A percentile compares a stretch with the other conserved stretches of the same genome.
These are phyloP conservation scores for Cytospora schulzeri DNA, from an alignment of 2,329 filamentous ascomycete genomes.

Conservation along the genomic window DNA sequence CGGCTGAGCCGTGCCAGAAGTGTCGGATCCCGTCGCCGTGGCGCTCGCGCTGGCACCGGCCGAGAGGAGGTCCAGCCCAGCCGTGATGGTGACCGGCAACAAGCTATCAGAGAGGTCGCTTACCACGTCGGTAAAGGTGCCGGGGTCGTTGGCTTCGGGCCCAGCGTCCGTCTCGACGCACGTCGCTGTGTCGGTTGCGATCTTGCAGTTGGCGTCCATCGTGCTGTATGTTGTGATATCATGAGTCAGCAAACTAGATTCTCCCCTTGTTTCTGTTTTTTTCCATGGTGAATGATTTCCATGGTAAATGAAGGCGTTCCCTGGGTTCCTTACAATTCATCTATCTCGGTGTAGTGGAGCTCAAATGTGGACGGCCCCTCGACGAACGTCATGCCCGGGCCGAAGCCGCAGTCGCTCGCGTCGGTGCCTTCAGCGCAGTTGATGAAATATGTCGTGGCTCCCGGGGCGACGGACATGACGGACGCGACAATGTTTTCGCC, in stretches of 20 bases:
- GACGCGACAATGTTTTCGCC: conserved; percentile 24
- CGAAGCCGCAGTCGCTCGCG: conserved; percentile 25
- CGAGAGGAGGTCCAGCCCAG: conserved; percentile 21
- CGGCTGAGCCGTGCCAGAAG: conserved; percentile 13
- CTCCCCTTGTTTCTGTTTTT: too few species aligned
- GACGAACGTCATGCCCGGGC: conserved; percentile 17
- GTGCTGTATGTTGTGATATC: background rate
- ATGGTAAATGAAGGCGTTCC: too few species aligned
- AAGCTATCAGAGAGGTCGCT: conserved; percentile 11
- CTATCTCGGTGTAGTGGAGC: conserved; percentile 14
- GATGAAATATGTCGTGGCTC: conserved; percentile 18
- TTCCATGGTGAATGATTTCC: too few species aligned
- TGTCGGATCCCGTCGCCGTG: conserved; percentile 4
- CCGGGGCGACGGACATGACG: conserved; percentile 19
- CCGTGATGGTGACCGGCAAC: conserved; percentile 22
- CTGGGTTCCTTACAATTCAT: conserved; percentile 5
- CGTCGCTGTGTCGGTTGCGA: conserved; percentile 4
- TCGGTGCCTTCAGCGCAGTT: conserved; percentile 23
- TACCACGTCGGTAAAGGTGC: background rate
- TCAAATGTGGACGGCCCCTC: conserved; percentile 13
- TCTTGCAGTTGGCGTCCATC: conserved; percentile 9
- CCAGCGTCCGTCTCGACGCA: conserved; percentile 17
- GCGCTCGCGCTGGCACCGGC: conserved; percentile 2
- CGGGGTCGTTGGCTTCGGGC: conserved; percentile 15
- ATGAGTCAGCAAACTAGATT: background rate